phyloP scores from a whole-genome alignment of 2,329 filamentous ascomycete genomes.

The Immersiporthe knoxdaviesiana region DNA sequence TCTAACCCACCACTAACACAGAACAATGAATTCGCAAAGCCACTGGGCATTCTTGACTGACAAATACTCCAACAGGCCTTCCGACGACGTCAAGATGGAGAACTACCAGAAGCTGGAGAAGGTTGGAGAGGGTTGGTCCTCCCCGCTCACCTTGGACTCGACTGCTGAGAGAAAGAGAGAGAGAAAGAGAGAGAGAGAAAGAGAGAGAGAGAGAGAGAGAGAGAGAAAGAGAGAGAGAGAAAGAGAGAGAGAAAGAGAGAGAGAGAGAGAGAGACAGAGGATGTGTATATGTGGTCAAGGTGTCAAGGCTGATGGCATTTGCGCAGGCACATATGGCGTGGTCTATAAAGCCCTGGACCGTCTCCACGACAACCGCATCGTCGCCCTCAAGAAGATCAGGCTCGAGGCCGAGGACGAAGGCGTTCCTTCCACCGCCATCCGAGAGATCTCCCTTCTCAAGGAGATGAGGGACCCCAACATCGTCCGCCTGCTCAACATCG shows the following conservation, averaged over 20 bases:
- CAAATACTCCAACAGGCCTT: slow-evolving; percentile 1
- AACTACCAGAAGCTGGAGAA: slow-evolving; percentile 84
- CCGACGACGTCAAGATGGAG: slow-evolving; percentile 31
- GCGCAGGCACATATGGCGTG: slow-evolving; percentile 81
- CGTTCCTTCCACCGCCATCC: slow-evolving; percentile 85
- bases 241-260: too few relatives aligned
- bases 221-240: too few relatives aligned
- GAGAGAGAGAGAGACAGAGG: too few relatives aligned
- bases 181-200: too few relatives aligned
- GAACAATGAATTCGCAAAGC: slow-evolving; percentile 1
- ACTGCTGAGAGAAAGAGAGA: too few relatives aligned
- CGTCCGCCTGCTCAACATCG: slow-evolving; percentile 82
- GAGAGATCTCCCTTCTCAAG: slow-evolving; percentile 88
- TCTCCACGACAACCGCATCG: slow-evolving; percentile 75
- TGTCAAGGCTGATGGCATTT: not conserved
- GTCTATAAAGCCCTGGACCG: slow-evolving; percentile 90
- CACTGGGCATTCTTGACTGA: slow-evolving; percentile 2
- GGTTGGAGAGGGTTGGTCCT: slow-evolving; percentile 70
- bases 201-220: too few relatives aligned
- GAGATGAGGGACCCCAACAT: slow-evolving; percentile 92
- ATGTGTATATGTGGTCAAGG: not conserved
- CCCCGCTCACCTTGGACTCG: not conserved
- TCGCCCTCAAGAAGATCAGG: slow-evolving; percentile 90
- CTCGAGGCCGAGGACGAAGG: slow-evolving; percentile 91
- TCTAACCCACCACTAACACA: not conserved